Evolutionary conservation across 768 basidiomycete species (phyloP), one percentile per base, ranked within the genome.

Genomic region (Lactarius hengduanensis): DNA sequence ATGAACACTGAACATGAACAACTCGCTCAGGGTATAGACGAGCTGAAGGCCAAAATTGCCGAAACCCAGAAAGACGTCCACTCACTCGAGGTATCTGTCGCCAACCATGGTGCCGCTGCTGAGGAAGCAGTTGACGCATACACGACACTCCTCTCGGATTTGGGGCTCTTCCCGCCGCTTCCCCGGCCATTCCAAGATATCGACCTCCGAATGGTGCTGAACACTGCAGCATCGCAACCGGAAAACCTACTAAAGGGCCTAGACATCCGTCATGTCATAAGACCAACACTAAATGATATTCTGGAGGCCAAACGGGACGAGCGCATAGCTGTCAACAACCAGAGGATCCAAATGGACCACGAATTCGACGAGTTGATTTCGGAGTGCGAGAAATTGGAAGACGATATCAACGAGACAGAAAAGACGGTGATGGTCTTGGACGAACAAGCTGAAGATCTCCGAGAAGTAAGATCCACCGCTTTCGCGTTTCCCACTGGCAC

Each of bases 1-100:
- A 96, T 99, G 92, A 95, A 90, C 72, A 86, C 86, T 5, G 95
- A 98, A 70, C 90, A 94, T 64, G 92, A 95, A 71, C 85, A 81
- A 32, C 81, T 96, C 41, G 80, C 84, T 4, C 84, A 86, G 59
- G 90, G 84, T 70, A 77, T 94, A 62, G 87, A 90, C 69, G 91
- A 92, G 67, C 84, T 95, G 62, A 89, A 86, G 69, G 80, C 84
- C 67, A 94, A 90, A 73, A 84, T 92, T 9, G 76, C 85, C 0
- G 90, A 95, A 71, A 86, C 89, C 2, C 87, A 89, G 65, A 85
- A 88, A 73, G 76, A 79, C 16, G 83, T 91, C 40, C 87, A 92
- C 81, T 84, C 86, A 20, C 84, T 94, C 58, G 96, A 98, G 74
- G 90, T 98, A 64, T 83, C 85, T 60, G 84, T 94, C 65, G 86